These are phyloP conservation scores for Hamamelis virginiana DNA, from an alignment of 164 flowering plant genomes.

Conservation along the genomic window DNA sequence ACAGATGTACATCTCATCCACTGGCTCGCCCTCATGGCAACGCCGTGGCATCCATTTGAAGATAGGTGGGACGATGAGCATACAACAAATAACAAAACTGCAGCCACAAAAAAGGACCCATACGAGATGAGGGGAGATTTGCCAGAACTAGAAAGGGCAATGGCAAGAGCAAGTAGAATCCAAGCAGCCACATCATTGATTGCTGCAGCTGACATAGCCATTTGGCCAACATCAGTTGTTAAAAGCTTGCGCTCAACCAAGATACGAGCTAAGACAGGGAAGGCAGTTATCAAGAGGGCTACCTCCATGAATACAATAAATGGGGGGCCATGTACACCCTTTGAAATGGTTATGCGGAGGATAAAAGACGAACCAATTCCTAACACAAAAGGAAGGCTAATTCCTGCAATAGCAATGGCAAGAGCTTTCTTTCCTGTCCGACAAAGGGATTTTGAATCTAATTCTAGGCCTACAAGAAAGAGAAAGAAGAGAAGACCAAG, in stretches of 20 bases:
- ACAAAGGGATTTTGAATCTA: slow-evolving; percentile 21
- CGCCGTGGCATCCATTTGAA: slow-evolving; percentile 21
- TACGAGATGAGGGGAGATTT: slow-evolving; percentile 30
- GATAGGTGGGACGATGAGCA: slow-evolving; percentile 6
- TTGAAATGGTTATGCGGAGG: slow-evolving; percentile 21
- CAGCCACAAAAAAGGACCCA: slow-evolving; percentile 29
- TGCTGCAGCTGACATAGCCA: slow-evolving; percentile 41
- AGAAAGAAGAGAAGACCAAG: slow-evolving; percentile 34
- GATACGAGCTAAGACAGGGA: no score
- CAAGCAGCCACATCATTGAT: slow-evolving; percentile 42
- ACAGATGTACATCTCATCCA: no score
- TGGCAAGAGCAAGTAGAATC: slow-evolving; percentile 34
- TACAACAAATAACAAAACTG: slow-evolving; percentile 17
- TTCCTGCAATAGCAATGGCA: slow-evolving; percentile 23
- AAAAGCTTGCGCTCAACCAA: slow-evolving; percentile 41
- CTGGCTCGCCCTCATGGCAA: slow-evolving; percentile 31
- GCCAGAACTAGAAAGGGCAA: slow-evolving; percentile 27
- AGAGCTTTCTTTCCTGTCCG: slow-evolving; percentile 27
- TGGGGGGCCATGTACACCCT: slow-evolving; percentile 18
- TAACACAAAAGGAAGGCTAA: slow-evolving; percentile 22
- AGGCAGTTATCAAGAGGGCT: slow-evolving; percentile 32
- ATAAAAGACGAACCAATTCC: slow-evolving; percentile 23
- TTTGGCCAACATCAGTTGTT: slow-evolving; percentile 32
- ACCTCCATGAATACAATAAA: slow-evolving; percentile 36
- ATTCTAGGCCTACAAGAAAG: slow-evolving; percentile 29